Evolutionary conservation across 306 rosid species (phyloP).

Genomic region (Medicago truncatula): DNA sequence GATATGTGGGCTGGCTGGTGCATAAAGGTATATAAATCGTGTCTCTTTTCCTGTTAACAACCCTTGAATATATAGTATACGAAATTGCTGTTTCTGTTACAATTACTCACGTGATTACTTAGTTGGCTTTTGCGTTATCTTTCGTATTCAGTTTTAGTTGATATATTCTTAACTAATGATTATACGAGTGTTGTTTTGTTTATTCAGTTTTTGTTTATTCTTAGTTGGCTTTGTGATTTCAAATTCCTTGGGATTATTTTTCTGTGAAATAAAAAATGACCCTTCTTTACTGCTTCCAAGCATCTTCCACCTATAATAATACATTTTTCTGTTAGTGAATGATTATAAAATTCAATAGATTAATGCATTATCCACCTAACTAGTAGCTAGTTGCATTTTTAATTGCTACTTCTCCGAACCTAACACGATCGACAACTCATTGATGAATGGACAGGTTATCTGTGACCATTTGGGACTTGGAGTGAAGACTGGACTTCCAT

Average conservation of each 20-base stretch:
- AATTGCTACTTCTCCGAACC: background rate
- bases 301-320: background rate
- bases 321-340: background rate
- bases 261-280: background rate
- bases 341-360: background rate
- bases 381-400: conserved; percentile 5
- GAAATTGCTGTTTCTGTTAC: conserved; percentile 17
- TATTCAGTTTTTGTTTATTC: background rate
- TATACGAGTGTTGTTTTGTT: background rate
- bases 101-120: background rate
- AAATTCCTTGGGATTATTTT: background rate
- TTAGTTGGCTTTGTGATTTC: too few relatives aligned
- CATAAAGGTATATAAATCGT: conserved; percentile 62
- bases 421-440: background rate
- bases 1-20: conserved; percentile 99
- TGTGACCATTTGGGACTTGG: conserved; percentile 85
- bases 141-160: background rate
- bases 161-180: background rate
- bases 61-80: background rate
- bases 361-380: background rate
- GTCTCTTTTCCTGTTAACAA: background rate
- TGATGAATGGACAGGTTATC: conserved; percentile 61
- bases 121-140: background rate
- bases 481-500: conserved; percentile 90
- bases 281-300: background rate